Evolutionary conservation across 1,139 yeast species (phyloP), one percentile per base, ranked within the genome.

Genomic region (Protomyces inundatus): DNA sequence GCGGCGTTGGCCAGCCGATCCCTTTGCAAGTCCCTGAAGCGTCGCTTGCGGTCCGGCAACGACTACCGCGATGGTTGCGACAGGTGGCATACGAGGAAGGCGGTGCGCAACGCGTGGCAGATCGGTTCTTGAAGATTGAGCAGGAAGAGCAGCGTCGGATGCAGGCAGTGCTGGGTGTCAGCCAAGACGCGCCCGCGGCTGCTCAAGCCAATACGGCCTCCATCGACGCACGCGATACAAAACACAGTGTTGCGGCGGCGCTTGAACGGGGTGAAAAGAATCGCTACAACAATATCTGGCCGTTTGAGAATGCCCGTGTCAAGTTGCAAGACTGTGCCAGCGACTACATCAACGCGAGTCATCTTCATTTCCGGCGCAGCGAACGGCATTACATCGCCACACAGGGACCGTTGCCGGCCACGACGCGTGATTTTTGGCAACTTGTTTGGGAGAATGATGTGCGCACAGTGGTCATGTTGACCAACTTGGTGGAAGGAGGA

Each of bases 271-370:
- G 95, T 14, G 67, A 73, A 52, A 77, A 67, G 64, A 89, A 89
- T 74, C 75, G 96, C 65, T 89, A 89, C 76, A 84, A 87, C 67
- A 90, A 89, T 72, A 87, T 89, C 58, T 81, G 88, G 70, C 86
- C 95, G n/a, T 89, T 83, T 73, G 93, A 87, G 69, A 90, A 87
- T 71, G 82, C 93, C 10, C 77, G 96, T 66, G 96, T 90, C 16
- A 81, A 80, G 67, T 75, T 82, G 63, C 45, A 55, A 54, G 70
- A 70, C 55, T 75, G 76, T 6, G 68, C 66, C 6, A 46, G 68
- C 3, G 84, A 83, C 68, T 84, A 86, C 70, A 82, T 86, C 70
- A 86, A 86, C 71, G 90, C 90, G 1, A 82, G 83, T 67, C 82
- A 82, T 70, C 74, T 85, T 33, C 69, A 74, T 2, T 75, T 70